These are phyloP conservation scores for Boletus chippewaensis DNA, from an alignment of 1,284 basidiomycete species.

Conservation along the genomic window DNA sequence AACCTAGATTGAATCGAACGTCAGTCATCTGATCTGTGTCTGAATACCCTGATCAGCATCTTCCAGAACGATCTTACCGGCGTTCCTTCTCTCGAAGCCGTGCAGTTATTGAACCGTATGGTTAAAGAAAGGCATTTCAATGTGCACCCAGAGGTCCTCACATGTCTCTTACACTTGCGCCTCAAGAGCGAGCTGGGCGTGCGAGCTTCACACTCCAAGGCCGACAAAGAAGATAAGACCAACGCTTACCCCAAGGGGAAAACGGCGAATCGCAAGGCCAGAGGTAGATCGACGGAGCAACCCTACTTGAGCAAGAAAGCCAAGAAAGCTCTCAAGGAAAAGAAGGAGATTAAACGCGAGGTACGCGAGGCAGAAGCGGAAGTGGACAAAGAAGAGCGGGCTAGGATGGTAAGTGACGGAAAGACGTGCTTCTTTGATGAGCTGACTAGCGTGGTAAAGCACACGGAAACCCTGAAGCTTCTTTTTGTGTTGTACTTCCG, in stretches of 20 bases:
- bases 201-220: conserved; percentile 63
- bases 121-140: conserved; percentile 90
- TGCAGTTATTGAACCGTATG: conserved; percentile 92
- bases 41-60: conserved; percentile 72
- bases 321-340: conserved; percentile 66
- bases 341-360: conserved; percentile 83
- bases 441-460: conserved; percentile 38
- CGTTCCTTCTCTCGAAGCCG: conserved; percentile 78
- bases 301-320: conserved; percentile 78
- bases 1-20: conserved; percentile 14
- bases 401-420: conserved; percentile 56
- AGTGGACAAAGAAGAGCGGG: conserved; percentile 88
- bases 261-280: conserved; percentile 42
- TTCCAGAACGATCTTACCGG: conserved; percentile 80
- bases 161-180: conserved; percentile 80
- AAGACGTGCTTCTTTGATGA: conserved; percentile 12
- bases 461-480: conserved; percentile 95
- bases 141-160: conserved; percentile 85
- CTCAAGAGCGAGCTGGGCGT: conserved; percentile 81
- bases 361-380: conserved; percentile 92
- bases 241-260: conserved; percentile 43
- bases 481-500: conserved; percentile 97
- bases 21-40: conserved; percentile 76
- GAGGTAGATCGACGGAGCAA: conserved; percentile 55
- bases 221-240: conserved; percentile 47